phyloP scores from a whole-genome alignment of 164 flowering plant genomes.

The Dillenia suffruticosa region DNA sequence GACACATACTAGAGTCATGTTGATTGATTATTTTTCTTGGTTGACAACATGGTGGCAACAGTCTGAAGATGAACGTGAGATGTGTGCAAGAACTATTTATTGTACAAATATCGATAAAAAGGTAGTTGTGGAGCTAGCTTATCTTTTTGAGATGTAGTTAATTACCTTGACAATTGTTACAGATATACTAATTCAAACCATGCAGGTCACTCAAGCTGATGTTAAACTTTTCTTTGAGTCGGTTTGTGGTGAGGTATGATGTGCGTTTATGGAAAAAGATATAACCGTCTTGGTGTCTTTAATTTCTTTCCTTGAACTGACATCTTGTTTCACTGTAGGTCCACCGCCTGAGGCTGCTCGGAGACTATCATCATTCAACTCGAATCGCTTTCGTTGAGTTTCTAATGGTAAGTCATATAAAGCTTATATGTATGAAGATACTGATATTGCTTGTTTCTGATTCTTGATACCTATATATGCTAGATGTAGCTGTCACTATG shows the following conservation, averaged over 20 bases:
- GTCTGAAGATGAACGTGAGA: slow-evolving; percentile 98
- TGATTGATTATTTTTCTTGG: not conserved
- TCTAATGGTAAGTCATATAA: slow-evolving; percentile 35
- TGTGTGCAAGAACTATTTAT: slow-evolving; percentile 95
- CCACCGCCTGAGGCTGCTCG: slow-evolving; percentile 68
- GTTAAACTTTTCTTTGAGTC: slow-evolving; percentile 85
- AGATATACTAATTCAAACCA: not conserved
- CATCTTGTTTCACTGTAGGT: slow-evolving; percentile 32
- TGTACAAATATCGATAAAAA: slow-evolving; percentile 97
- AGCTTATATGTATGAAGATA: too few species aligned
- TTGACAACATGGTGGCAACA: slow-evolving; percentile 18
- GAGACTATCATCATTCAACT: slow-evolving; percentile 71
- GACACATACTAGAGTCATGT: not conserved
- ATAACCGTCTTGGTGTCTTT: not conserved
- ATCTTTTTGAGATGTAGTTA: not conserved
- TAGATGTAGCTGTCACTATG: too few species aligned
- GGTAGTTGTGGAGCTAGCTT: slow-evolving; percentile 32
- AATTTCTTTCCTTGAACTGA: not conserved
- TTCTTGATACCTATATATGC: too few species aligned
- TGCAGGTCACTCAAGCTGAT: slow-evolving; percentile 86
- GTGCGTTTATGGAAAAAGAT: not conserved
- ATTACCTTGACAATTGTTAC: not conserved
- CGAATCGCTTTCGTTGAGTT: slow-evolving; percentile 81
- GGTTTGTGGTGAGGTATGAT: slow-evolving; percentile 84
- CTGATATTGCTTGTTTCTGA: too few species aligned